Conservation (phyloP, 306 rosid genomes). For the Prunus mume region DNA sequence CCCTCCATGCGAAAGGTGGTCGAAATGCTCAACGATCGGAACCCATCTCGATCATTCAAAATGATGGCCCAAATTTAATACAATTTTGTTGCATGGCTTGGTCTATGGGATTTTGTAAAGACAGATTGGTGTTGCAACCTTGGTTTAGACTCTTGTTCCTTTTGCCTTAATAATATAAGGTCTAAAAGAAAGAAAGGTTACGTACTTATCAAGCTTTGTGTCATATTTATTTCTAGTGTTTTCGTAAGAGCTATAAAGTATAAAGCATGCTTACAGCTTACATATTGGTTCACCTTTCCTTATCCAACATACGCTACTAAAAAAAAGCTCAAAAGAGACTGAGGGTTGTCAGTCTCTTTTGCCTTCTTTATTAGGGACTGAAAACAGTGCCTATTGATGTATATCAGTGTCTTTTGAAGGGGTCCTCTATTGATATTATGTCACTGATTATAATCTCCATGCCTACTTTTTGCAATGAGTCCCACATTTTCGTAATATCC, state of each 20-base stretch:
- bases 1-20: constrained; percentile 84
- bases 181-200: neutral
- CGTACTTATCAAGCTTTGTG: neutral
- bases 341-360: too few species aligned
- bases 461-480: too few species aligned
- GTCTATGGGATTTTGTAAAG: neutral
- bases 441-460: too few species aligned
- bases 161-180: neutral
- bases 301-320: neutral
- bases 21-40: constrained; percentile 59
- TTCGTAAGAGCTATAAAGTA: too few species aligned
- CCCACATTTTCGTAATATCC: too few species aligned
- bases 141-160: neutral
- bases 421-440: too few species aligned
- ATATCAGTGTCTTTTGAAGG: too few species aligned
- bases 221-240: too few species aligned
- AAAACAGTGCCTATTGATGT: too few species aligned
- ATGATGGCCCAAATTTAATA: neutral
- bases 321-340: too few species aligned
- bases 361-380: too few species aligned
- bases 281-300: neutral
- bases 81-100: neutral
- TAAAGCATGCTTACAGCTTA: neutral
- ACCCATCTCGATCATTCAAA: constrained; percentile 23
- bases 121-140: neutral